A percentile compares a stretch with the other conserved stretches of the same genome.
These are phyloP conservation scores for Royoungia palumana DNA, from an alignment of 768 basidiomycete genomes.

Conservation along the genomic window DNA sequence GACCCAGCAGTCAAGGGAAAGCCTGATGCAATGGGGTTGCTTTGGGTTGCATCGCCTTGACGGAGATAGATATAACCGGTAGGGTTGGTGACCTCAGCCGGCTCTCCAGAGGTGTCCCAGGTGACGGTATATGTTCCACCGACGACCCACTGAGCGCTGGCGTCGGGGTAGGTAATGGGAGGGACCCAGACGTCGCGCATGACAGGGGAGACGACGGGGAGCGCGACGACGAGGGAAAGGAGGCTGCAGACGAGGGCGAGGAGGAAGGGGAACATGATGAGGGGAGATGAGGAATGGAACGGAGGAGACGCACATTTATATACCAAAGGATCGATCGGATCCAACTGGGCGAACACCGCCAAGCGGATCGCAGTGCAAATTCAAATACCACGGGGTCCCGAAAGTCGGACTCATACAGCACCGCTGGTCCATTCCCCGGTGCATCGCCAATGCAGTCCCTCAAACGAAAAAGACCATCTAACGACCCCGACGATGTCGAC, in stretches of 20 bases:
- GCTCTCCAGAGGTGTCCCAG: constrained; percentile 44
- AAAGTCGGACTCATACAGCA: neutral
- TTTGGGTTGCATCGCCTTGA: constrained; percentile 28
- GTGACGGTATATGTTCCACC: constrained; percentile 41
- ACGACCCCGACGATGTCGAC: constrained; percentile 10
- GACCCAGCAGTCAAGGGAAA: constrained; percentile 37
- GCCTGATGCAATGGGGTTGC: constrained; percentile 35
- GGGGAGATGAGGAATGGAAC: neutral
- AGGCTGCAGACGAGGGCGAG: constrained; percentile 22
- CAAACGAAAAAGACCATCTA: constrained; percentile 31
- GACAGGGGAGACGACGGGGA: constrained; percentile 22
- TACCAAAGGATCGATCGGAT: too few relatives aligned
- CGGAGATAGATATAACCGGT: constrained; percentile 43
- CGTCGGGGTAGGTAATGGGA: constrained; percentile 36
- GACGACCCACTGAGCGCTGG: constrained; percentile 38
- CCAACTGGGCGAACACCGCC: too few relatives aligned
- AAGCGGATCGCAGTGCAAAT: too few relatives aligned
- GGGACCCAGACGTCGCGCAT: constrained; percentile 50
- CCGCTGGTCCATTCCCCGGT: constrained; percentile 10
- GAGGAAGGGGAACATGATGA: constrained; percentile 18
- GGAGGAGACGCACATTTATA: constrained; percentile 9
- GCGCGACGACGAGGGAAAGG: constrained; percentile 27
- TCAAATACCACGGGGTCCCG: neutral
- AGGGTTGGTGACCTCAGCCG: constrained; percentile 47
- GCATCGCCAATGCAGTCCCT: constrained; percentile 26